phyloP scores from a whole-genome alignment of 495 filamentous ascomycete species.

The Xylaria flabelliformis region DNA sequence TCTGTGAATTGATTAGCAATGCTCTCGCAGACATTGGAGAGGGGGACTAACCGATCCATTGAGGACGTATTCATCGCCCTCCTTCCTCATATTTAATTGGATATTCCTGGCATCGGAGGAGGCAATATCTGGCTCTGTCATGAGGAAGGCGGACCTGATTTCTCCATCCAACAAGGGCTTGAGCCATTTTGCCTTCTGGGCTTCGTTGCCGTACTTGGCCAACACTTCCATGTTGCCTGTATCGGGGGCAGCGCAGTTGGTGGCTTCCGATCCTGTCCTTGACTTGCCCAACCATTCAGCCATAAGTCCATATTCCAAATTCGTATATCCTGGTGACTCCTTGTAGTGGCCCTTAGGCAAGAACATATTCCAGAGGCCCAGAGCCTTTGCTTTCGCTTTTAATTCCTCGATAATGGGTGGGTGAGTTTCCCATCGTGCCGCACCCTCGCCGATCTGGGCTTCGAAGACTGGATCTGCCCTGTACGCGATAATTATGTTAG shows the following conservation, averaged over 20 bases:
- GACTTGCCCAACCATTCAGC: slow-evolving; percentile 88
- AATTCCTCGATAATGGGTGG: slow-evolving; percentile 85
- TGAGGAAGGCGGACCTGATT: slow-evolving; percentile 89
- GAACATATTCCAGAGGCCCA: slow-evolving; percentile 99
- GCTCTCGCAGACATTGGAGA: not conserved
- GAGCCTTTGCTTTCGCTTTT: slow-evolving; percentile 79
- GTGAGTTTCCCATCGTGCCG: slow-evolving; percentile 75
- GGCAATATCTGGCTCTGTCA: slow-evolving; percentile 89
- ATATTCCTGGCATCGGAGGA: slow-evolving; percentile 91
- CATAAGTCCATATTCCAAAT: slow-evolving; percentile 93
- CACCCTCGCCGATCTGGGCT: slow-evolving; percentile 78
- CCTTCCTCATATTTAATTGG: slow-evolving; percentile 75
- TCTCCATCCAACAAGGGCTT: slow-evolving; percentile 81
- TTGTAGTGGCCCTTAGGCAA: slow-evolving; percentile 92
- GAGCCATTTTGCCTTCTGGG: slow-evolving; percentile 89
- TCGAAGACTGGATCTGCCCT: slow-evolving; percentile 76
- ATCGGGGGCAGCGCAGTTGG: slow-evolving; percentile 90
- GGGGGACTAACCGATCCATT: slow-evolving; percentile 74
- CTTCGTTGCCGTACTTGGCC: slow-evolving; percentile 89
- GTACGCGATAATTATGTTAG: slow-evolving; percentile 20
- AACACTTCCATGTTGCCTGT: slow-evolving; percentile 97
- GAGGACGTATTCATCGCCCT: slow-evolving; percentile 82
- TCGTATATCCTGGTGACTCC: slow-evolving; percentile 88
- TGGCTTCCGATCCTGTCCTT: slow-evolving; percentile 79
- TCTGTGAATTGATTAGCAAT: slow-evolving; percentile 53